Base-by-base conservation (phyloP, 805 yeast genomes). In the Kregervanrija pseudodelftensis region DNA sequence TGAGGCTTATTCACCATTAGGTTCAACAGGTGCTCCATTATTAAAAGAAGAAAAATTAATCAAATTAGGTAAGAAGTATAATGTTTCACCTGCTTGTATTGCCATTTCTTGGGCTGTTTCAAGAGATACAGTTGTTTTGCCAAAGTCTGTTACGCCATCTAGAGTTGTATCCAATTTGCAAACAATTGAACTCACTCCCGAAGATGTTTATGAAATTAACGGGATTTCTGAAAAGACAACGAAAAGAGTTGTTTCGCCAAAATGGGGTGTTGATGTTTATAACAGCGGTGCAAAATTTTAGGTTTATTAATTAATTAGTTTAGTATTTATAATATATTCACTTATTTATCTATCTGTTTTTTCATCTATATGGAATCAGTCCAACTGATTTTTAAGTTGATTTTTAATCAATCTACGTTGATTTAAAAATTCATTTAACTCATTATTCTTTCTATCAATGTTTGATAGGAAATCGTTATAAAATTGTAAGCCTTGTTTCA, bases 1-100 rank as follows among this genome's bases (percentile, higher is more conserved):
- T 44, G 82, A 82, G 60, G 95, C 95, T 9, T 87, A 85, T 65
- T 80, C 87, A 30, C 93, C 95, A 22, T 69, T 86, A 53, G 91
- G 89, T 8, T 73, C 82, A 30, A 63, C 67, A 7, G 74, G 71
- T 46, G 73, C 81, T 9, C 81, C 84, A 11, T 51, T 78, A 12
- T 61, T 77, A 47, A 58, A 63, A 28, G 73, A 79, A 51, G 69
- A 65, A 22, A 59, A 65, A 5, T 56, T 81, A 14, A 47, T 56
- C 3, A 63, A 63, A 5, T 55, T 80, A 33, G 78, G 82, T 10
- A 58, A 70, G 37, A 72, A 69, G 48, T 57, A 65, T 47, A 56
- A 57, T 8, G 68, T 66, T 36, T 50, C 68, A 10, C 72, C 81
- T 7, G 82, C 81, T 10, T 73, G 73, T 44, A 55, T 79, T 14